Evolutionary conservation across 148 eudicot genomes (phyloP).

Genomic region (Simmondsia chinensis): DNA sequence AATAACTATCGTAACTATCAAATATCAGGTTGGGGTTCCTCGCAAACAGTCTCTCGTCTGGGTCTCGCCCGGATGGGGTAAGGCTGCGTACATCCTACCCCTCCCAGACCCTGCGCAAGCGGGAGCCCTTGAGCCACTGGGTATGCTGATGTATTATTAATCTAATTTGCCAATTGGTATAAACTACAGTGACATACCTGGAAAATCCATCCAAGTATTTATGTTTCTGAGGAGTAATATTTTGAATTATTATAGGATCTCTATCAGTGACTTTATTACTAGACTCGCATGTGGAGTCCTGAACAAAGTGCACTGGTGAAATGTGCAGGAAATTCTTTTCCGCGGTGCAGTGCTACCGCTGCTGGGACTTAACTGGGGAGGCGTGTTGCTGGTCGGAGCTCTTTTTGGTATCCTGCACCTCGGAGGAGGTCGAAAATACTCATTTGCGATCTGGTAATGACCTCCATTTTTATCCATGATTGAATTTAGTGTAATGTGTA

Average conservation of each 20-base stretch:
- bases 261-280: too few species aligned
- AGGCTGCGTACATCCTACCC: too few species aligned
- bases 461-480: neutral
- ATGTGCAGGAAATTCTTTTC: slow-evolving; percentile 69
- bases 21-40: too few species aligned
- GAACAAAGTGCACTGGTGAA: neutral
- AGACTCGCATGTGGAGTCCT: neutral
- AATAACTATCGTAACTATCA: too few species aligned
- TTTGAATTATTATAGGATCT: too few species aligned
- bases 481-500: neutral
- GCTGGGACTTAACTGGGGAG: slow-evolving; percentile 54
- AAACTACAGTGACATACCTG: too few species aligned
- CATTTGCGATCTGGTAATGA: slow-evolving; percentile 74
- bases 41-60: too few species aligned
- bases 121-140: too few species aligned
- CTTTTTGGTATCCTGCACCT: slow-evolving; percentile 75
- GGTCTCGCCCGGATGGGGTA: too few species aligned
- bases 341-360: slow-evolving; percentile 86
- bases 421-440: slow-evolving; percentile 75
- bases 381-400: slow-evolving; percentile 53
- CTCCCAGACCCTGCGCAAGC: too few species aligned
- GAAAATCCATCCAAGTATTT: too few species aligned
- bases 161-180: neutral
- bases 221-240: too few species aligned
- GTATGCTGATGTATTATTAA: neutral